Evolutionary conservation across 805 yeast species (phyloP), one percentile per base, ranked within the genome.

Genomic region (Kodamaea restingae): DNA sequence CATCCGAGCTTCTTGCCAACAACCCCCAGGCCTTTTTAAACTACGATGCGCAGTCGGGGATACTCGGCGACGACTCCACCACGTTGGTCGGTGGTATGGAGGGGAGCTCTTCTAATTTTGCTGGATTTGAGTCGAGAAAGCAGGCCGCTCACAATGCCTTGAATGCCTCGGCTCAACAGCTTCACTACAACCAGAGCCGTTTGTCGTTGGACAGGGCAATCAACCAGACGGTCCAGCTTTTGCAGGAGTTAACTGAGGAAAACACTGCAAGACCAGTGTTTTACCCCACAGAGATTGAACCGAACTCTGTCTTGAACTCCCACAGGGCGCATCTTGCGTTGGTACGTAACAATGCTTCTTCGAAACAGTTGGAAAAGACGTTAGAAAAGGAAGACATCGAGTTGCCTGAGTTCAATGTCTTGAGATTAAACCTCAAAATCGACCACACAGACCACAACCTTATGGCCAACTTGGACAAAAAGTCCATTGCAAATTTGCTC

Each of bases 131-230:
- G 7, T 4, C 11, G 11, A 27, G 20, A 15, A 26, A 32, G 17
- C 35, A 20, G 4, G 17, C 24, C 10, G 36, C 41, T 7, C 41
- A 32, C 17, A 34, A 21, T 21, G 40, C 46, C 43, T 51, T 70
- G 43, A 65, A 70, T 33, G 67, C 82, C 1, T 82, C 88, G 38
- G 56, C 83, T 22, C 78, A 80, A 42, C 96, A 90, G 54, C 62
- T 83, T 41, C 84, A 78, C 44, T 91, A 84, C 57, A 87, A 87
- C 54, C 80, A 81, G 49, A 81, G 81, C 63, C 74, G 84, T 40
- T 65, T 78, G 0, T 72, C 82, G 1, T 65, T 90, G 40, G 82
- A 78, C 42, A 66, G 84, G 37, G 71, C 81, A 1, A 80, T 84
- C 41, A 63, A 71, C 43, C 67, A 73, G 21, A 73, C 81, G 1